Conservation (phyloP, 2,329 filamentous ascomycete genomes). For the Lasiodiplodia sp. region DNA sequence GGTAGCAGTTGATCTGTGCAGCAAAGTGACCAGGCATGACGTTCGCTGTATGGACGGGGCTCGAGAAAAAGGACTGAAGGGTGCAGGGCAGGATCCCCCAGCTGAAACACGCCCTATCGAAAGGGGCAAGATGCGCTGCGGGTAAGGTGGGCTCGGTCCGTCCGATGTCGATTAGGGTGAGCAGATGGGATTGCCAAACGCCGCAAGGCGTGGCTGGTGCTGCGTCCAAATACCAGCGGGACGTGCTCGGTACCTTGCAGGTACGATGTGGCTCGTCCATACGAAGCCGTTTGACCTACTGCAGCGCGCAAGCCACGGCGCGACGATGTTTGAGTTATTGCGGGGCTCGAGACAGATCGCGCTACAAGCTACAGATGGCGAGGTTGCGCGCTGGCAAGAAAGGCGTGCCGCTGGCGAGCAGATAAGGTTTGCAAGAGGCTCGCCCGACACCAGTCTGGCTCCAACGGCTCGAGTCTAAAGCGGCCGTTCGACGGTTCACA, state of each 20-base stretch:
- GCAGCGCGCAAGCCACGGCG: slow-evolving; percentile 21
- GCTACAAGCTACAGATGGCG: not conserved
- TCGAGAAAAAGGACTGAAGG: slow-evolving; percentile 7
- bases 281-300: slow-evolving; percentile 18
- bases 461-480: slow-evolving; percentile 18
- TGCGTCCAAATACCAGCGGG: slow-evolving; percentile 16
- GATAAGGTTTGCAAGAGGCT: slow-evolving; percentile 25
- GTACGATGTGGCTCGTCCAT: slow-evolving; percentile 24
- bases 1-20: slow-evolving; percentile 19
- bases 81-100: not conserved
- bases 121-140: slow-evolving; percentile 6
- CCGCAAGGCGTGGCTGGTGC: slow-evolving; percentile 16
- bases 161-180: slow-evolving; percentile 3
- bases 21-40: slow-evolving; percentile 2
- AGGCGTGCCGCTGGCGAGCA: slow-evolving; percentile 16
- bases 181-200: slow-evolving; percentile 8
- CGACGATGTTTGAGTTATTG: slow-evolving; percentile 9
- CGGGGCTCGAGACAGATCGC: slow-evolving; percentile 7
- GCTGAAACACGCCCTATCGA: slow-evolving; percentile 22
- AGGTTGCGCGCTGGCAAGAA: slow-evolving; percentile 1
- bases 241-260: slow-evolving; percentile 18
- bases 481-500: not conserved
- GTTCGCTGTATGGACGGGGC: not conserved
- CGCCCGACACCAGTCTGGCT: slow-evolving; percentile 3
- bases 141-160: not conserved